Evolutionary conservation across 441 rosid genomes (phyloP), one percentile per base, ranked within the genome.

Genomic region (Caryocar brasiliense): DNA sequence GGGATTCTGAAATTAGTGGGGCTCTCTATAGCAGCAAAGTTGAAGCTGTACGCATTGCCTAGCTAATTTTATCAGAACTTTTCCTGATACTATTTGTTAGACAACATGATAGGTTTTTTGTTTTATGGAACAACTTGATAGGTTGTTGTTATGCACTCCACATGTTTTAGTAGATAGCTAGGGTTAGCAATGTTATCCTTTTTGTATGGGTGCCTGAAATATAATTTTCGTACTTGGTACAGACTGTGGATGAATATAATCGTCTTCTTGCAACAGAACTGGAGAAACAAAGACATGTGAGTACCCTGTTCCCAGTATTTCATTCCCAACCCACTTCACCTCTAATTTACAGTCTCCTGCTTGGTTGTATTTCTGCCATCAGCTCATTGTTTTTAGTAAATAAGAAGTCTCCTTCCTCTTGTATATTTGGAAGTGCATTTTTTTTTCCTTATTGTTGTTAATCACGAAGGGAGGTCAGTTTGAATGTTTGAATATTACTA

Each of bases 241-340:
- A 85, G 96, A 85, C 79, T 64, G 88, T 80, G 3, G 79, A 80
- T 24, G 96, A 87, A 74, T 91, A 87, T 69, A 87, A 80, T 57
- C 84, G 56, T 61, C 94, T 91, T 66, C 86, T 88, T 59, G 88
- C 96, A 34, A 80, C 84, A 52, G 89, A 91, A 68, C 58, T 85
- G 59, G 82, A 76, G 66, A 72, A 52, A 40, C 96, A 91, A 54
- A 81, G 98, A 78, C 92, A 87, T 66, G 98, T 85, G 65, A 70
- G 85, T 70, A 18, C 29, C 36, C 34, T 7, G 9, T 47, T 20
- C 2, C 3, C 8, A 47, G 20, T 27, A 44, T 24, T 19, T 44
- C n/a, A 38, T 13, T 50, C 27, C 21, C 7, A 19, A 37, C 19
- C 7, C 8, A 32, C 35, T 9, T 17, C 14, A 18, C 56, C 40